A percentile compares a stretch with the other conserved stretches of the same genome.
phyloP scores from a whole-genome alignment of 2,329 filamentous ascomycete species.

The Byssothecium circinans region DNA sequence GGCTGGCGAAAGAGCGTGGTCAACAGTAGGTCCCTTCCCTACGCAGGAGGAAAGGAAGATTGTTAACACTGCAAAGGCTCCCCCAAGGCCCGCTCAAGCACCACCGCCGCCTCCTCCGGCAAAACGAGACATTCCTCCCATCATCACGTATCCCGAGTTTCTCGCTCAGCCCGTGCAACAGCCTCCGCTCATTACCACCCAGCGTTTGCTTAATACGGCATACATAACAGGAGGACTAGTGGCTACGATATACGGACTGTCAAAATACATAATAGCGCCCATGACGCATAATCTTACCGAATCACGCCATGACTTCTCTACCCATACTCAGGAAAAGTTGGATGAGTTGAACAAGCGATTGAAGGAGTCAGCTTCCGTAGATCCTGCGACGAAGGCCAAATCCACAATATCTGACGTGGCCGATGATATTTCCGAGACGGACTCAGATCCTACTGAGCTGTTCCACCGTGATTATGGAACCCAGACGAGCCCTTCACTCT shows the following conservation, averaged over 20 bases:
- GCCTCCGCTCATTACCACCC: slow-evolving; percentile 61
- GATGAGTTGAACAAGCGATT: slow-evolving; percentile 60
- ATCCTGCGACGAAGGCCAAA: slow-evolving; percentile 51
- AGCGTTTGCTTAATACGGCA: slow-evolving; percentile 58
- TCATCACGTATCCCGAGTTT: slow-evolving; percentile 69
- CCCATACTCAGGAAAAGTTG: slow-evolving; percentile 55
- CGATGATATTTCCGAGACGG: slow-evolving; percentile 50
- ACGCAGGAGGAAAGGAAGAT: too few relatives aligned
- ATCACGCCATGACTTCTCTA: slow-evolving; percentile 60
- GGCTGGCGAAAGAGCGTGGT: slow-evolving; percentile 31
- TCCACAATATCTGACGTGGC: slow-evolving; percentile 28
- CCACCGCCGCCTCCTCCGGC: slow-evolving; percentile 19
- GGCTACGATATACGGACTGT: slow-evolving; percentile 67
- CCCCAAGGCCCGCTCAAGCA: slow-evolving; percentile 15
- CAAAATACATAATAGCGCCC: slow-evolving; percentile 67
- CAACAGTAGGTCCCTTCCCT: slow-evolving; percentile 29
- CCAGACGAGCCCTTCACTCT: slow-evolving; percentile 65
- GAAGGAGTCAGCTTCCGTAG: slow-evolving; percentile 62
- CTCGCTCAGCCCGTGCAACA: slow-evolving; percentile 61
- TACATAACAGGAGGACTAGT: slow-evolving; percentile 60
- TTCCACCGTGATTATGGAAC: slow-evolving; percentile 81
- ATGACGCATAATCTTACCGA: slow-evolving; percentile 58
- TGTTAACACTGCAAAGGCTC: slow-evolving; percentile 20
- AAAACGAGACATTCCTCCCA: slow-evolving; percentile 56
- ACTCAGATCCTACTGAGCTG: slow-evolving; percentile 71